These are phyloP conservation scores for Biscogniauxia mediterranea DNA, from an alignment of 2,329 filamentous ascomycete species.

Conservation along the genomic window DNA sequence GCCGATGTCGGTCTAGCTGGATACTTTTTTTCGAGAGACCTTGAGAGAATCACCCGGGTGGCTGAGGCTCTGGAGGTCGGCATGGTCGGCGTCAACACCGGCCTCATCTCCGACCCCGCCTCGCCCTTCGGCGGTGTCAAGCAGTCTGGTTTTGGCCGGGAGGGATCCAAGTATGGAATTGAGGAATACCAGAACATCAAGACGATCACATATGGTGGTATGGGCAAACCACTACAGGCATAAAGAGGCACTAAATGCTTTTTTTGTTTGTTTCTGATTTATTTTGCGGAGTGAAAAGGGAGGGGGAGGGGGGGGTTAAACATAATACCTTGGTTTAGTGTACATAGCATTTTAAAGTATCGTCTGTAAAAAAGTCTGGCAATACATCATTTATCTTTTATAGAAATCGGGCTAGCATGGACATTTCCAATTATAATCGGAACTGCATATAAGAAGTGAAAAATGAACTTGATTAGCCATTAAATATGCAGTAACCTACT, in stretches of 20 bases:
- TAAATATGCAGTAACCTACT: too few species aligned
- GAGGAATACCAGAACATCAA: constrained; percentile 75
- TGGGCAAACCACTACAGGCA: constrained; percentile 54
- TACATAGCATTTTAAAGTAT: neutral
- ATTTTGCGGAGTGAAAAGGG: constrained; percentile 36
- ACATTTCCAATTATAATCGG: too few species aligned
- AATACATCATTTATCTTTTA: too few species aligned
- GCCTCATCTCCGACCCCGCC: constrained; percentile 58
- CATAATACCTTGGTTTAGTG: neutral
- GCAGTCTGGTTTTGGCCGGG: constrained; percentile 75
- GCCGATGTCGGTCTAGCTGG: constrained; percentile 86
- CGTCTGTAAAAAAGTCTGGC: neutral
- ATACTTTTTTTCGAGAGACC: constrained; percentile 80
- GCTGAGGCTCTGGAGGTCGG: constrained; percentile 75
- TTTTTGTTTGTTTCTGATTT: too few species aligned
- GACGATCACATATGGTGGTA: constrained; percentile 55
- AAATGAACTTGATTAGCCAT: too few species aligned
- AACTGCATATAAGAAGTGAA: too few species aligned
- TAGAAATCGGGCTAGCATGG: too few species aligned
- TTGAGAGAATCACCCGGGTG: constrained; percentile 59
- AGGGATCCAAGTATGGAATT: constrained; percentile 75
- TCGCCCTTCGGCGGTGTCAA: constrained; percentile 77
- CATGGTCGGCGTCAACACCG: constrained; percentile 85
- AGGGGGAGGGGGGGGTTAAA: neutral
- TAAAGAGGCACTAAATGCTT: constrained; percentile 16